These are phyloP conservation scores for Cyclostephanos tholiformis DNA, from an alignment of 108 stramenopile species.

Conservation along the genomic window DNA sequence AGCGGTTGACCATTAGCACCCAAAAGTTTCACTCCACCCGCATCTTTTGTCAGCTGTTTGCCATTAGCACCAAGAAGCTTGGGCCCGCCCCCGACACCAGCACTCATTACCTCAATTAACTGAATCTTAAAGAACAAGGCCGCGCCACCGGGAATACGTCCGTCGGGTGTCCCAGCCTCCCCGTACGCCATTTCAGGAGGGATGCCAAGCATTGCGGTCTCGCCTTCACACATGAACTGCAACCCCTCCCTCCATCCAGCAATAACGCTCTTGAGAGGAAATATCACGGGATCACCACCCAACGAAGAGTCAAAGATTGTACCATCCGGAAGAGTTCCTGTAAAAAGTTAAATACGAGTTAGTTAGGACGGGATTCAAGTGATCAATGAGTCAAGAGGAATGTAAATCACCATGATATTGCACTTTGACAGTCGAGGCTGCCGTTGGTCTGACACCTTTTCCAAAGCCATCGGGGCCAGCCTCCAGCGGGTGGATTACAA, in stretches of 20 bases:
- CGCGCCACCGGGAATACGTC: constrained; percentile 83
- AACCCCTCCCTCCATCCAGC: constrained; percentile 80
- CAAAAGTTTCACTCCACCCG: constrained; percentile 52
- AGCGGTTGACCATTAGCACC: constrained; percentile 75
- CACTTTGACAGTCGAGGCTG: constrained; percentile 68
- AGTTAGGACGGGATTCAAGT: not conserved
- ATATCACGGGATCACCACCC: constrained; percentile 70
- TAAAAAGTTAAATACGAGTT: not conserved
- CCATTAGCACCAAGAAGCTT: constrained; percentile 79
- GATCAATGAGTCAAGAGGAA: not conserved
- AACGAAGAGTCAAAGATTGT: constrained; percentile 84
- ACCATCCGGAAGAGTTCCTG: constrained; percentile 77
- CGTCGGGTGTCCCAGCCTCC: constrained; percentile 78
- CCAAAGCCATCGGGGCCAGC: constrained; percentile 72
- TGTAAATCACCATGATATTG: constrained; percentile 68
- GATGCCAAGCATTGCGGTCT: constrained; percentile 87
- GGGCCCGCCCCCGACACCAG: constrained; percentile 68
- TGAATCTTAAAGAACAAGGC: constrained; percentile 87
- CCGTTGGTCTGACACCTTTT: constrained; percentile 66
- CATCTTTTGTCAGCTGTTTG: constrained; percentile 43
- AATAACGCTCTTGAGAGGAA: constrained; percentile 75
- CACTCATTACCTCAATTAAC: constrained; percentile 78
- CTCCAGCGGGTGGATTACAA: constrained; percentile 74
- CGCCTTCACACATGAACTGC: constrained; percentile 81
- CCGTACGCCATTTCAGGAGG: constrained; percentile 83